phyloP scores from a whole-genome alignment of 352 stramenopile species.

The Globisporangium cylindrosporum region DNA sequence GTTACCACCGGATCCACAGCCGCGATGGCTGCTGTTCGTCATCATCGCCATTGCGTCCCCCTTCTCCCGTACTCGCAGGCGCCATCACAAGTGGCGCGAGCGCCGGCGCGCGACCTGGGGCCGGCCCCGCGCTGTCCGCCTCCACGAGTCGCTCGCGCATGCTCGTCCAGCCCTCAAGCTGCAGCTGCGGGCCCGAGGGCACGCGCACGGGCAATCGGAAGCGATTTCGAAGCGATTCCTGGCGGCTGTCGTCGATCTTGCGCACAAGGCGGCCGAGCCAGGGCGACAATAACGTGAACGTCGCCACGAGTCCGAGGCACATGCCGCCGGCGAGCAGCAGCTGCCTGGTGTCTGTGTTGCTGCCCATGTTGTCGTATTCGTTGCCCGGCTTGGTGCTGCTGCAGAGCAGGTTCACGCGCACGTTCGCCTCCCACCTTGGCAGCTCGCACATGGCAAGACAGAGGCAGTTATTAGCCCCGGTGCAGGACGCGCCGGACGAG shows the following conservation, averaged over 20 bases:
- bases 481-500: slow-evolving; percentile 4
- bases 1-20: slow-evolving; percentile 14
- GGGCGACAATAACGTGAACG: slow-evolving; percentile 14
- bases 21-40: neutral
- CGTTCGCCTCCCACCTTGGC: slow-evolving; percentile 5
- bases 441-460: slow-evolving; percentile 20
- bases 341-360: neutral
- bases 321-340: slow-evolving; percentile 5
- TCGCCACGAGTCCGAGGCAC: slow-evolving; percentile 4
- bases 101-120: neutral
- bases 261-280: slow-evolving; percentile 18
- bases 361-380: neutral
- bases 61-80: neutral
- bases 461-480: slow-evolving; percentile 13
- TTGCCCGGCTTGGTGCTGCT: neutral
- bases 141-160: slow-evolving; percentile 21
- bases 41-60: neutral
- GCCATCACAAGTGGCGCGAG: slow-evolving; percentile 9
- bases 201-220: slow-evolving; percentile 10
- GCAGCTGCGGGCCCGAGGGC: slow-evolving; percentile 13
- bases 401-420: slow-evolving; percentile 1
- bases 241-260: slow-evolving; percentile 13
- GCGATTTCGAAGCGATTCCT: neutral
- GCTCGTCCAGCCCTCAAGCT: slow-evolving; percentile 16
- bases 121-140: neutral